Base-by-base conservation (phyloP, 768 basidiomycete species). In the Cubamyces sp. region DNA sequence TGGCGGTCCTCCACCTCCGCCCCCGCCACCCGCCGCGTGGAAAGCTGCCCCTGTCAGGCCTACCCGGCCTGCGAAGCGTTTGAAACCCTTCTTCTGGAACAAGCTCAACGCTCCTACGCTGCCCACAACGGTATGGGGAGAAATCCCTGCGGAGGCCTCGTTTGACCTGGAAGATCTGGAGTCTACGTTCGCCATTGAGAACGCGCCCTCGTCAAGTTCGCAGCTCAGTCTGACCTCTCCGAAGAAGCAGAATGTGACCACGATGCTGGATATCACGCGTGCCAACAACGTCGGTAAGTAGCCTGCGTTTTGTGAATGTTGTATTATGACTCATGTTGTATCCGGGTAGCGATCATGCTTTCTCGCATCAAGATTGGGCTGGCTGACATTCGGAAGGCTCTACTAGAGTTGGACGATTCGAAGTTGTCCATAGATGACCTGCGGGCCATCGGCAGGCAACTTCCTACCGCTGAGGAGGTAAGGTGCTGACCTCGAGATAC, bases 31-130 rank as follows among this genome's bases (percentile, higher is more conserved):
- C 1, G 76, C 79, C 2, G 46, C 57, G 4, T 66, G 58, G 54
- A 62, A 41, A 42, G 49, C 47, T 28, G 52, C 50, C 12, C 34
- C 45, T 49, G 30, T 55, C 57, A 70, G 77, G 63, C 64, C 71
- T 8, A 66, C 69, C 25, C 79, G 78, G 14, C 85, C 87, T n/a
- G 67, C 73, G 2, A 87, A 85, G 68, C 81, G 83, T 49, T 72
- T 92, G 54, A 89, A 90, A 73, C 91, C 95, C 2, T 94, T 97
- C 78, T 94, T 94, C 73, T 96, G 95, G 94, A 89, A 86, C 65
- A 96, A 96, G 67, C 64, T 95, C 5, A 75, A 80, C n/a, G 71
- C 70, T 14, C 66, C 78, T 7, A 70, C 75, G 5, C 66, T 81
- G 4, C 63, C 66, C 3, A 68, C 81, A 7, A 90, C 90, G 1